Evolutionary conservation across 192 early-diverging fungal species (phyloP).

Genomic region (Tieghemiomyces parasiticus): DNA sequence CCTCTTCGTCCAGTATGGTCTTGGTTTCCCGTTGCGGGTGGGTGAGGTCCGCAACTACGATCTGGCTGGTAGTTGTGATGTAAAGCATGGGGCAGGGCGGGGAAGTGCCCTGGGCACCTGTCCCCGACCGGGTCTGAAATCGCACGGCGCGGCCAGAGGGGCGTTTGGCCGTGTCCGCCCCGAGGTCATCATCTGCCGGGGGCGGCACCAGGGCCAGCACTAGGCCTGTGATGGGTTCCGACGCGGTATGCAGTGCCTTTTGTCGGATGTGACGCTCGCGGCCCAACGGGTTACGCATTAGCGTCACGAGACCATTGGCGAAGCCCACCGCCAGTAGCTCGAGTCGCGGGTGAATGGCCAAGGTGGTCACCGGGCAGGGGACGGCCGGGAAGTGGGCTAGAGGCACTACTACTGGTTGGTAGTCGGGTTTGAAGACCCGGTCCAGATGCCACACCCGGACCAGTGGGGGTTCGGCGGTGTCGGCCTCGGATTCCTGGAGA

Average conservation of each 20-base stretch:
- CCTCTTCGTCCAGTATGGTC: constrained; percentile 63
- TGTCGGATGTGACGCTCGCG: constrained; percentile 55
- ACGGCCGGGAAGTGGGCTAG: constrained; percentile 20
- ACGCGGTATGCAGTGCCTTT: constrained; percentile 70
- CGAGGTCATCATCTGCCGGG: neutral
- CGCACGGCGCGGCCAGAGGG: no score
- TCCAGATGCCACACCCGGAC: constrained; percentile 29
- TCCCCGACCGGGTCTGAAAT: no score
- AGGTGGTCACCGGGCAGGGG: constrained; percentile 27
- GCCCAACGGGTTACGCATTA: constrained; percentile 62
- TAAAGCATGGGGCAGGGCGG: constrained; percentile 17
- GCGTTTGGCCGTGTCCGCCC: no score
- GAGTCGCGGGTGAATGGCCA: constrained; percentile 37
- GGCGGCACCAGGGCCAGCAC: constrained; percentile 16
- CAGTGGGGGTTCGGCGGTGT: constrained; percentile 14
- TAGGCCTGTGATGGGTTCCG: constrained; percentile 75
- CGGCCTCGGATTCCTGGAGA: constrained; percentile 24
- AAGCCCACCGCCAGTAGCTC: constrained; percentile 86
- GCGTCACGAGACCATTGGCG: constrained; percentile 78
- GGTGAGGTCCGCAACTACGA: constrained; percentile 9
- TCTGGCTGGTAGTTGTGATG: constrained; percentile 22
- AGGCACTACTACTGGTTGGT: constrained; percentile 20
- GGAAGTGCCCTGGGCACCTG: no score
- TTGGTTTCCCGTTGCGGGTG: constrained; percentile 12
- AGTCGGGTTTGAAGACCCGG: constrained; percentile 18